Base-by-base conservation (phyloP, 2,329 filamentous ascomycete genomes). In the Exophiala dermatitidis region DNA sequence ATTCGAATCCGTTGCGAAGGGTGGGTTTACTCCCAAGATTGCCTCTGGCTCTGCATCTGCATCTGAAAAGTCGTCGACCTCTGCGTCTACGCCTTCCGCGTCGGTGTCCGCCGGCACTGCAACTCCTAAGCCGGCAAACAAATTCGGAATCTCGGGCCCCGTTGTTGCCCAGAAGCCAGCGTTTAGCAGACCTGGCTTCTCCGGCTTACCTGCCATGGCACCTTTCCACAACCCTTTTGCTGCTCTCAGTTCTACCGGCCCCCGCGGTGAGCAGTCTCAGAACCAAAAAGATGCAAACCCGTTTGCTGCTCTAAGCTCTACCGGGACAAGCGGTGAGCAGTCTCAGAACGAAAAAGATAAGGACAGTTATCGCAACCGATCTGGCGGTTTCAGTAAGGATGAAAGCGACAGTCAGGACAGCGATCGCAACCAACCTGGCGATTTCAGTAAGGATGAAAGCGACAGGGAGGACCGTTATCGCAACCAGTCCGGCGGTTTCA, bases 1-100 rank as follows among this genome's bases (percentile, higher is more conserved):
- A 57, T 62, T 74, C 41, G 69, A 69, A 38, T 66, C 70, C 31
- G 64, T 66, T 32, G 60, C 67, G 2, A 68, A 68, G 40, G 67
- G 63, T 48, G 64, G 57, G 2, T 61, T 60, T 49, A 40, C 59
- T 52, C 38, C 69, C 62, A 36, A 26, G 3, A 7, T 41, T 12
- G 36, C 10, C 19, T 5, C 9, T 5, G 36, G 19, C 10, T 19
- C 56, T 38, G 46, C 50, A 40, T 41, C 59, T 49, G 40, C 30
- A 31, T 45, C 40, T 10, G 30, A 29, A 19, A 19, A 19, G 19
- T 19, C 19, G 19, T 19, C 19, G 19, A 8, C 37, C 31, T 33
- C n/a, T n/a, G 10, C 6, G 19, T 38, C 36, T 7, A 8, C 36
- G 10, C 36, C 36, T 12, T n/a, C 10, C 5, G 6, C 10, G 10